A percentile compares a stretch with the other conserved stretches of the same genome.
phyloP scores from a whole-genome alignment of 768 basidiomycete species.

The Suillus tomentosus region DNA sequence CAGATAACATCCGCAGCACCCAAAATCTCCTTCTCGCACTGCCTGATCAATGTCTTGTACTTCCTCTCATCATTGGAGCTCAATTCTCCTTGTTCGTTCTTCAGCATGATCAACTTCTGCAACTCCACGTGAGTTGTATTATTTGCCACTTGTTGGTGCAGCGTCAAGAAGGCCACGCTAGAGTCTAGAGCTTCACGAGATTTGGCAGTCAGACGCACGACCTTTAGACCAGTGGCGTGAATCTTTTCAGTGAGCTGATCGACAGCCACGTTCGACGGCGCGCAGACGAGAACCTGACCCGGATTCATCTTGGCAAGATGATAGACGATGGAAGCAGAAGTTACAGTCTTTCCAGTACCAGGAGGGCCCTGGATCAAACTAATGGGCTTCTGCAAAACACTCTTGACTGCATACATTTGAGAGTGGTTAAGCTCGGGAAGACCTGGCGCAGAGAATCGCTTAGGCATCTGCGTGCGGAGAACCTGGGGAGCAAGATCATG shows the following conservation, averaged over 20 bases:
- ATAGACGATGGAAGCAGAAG: slow-evolving; percentile 97
- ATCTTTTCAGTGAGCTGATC: slow-evolving; percentile 99
- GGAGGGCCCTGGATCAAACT: slow-evolving; percentile 98
- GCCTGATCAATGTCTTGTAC: slow-evolving; percentile 93
- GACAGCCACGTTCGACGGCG: slow-evolving; percentile 98
- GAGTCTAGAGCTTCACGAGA: slow-evolving; percentile 98
- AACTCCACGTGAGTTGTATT: slow-evolving; percentile 95
- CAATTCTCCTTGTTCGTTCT: slow-evolving; percentile 96
- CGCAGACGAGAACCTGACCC: slow-evolving; percentile 97
- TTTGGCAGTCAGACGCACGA: slow-evolving; percentile 96
- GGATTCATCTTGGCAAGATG: slow-evolving; percentile 99
- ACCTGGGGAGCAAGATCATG: slow-evolving; percentile 97
- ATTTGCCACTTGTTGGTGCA: slow-evolving; percentile 97
- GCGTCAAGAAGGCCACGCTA: slow-evolving; percentile 89
- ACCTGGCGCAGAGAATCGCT: slow-evolving; percentile 95
- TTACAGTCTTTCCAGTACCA: slow-evolving; percentile 98
- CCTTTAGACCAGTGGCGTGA: slow-evolving; percentile 97
- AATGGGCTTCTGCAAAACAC: slow-evolving; percentile 96
- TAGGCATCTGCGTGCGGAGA: slow-evolving; percentile 90
- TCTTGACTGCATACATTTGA: slow-evolving; percentile 99
- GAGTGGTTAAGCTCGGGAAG: slow-evolving; percentile 99
- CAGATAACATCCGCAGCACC: slow-evolving; percentile 96
- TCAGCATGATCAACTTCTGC: slow-evolving; percentile 96
- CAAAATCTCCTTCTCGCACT: slow-evolving; percentile 97
- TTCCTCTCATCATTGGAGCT: slow-evolving; percentile 97